Conservation (phyloP, 148 eudicot species). For the Pharnaceum exiguum region DNA sequence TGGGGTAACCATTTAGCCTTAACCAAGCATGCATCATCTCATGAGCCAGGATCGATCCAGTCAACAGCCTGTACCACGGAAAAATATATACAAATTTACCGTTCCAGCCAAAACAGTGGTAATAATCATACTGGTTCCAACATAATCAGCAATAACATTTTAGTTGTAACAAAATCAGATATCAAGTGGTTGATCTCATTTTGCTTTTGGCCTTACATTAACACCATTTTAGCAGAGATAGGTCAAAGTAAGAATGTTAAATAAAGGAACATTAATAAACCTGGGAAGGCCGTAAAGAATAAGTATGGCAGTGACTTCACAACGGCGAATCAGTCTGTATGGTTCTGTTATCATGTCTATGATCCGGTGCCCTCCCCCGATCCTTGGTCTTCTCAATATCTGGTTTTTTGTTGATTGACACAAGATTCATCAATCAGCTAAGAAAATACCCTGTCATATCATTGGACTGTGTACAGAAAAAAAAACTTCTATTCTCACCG, state of each 20-base stretch:
- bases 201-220: too few relatives aligned
- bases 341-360: slow-evolving; percentile 83
- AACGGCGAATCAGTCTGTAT: slow-evolving; percentile 54
- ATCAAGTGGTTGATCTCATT: too few relatives aligned
- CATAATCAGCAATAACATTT: too few relatives aligned
- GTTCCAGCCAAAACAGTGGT: too few relatives aligned
- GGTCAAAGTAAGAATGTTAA: not conserved
- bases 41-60: slow-evolving; percentile 96
- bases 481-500: slow-evolving; percentile 36
- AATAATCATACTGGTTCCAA: too few relatives aligned
- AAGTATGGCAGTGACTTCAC: slow-evolving; percentile 95
- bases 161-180: too few relatives aligned
- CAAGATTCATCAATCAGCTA: not conserved
- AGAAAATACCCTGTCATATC: not conserved
- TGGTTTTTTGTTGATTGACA: slow-evolving; percentile 16
- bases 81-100: too few relatives aligned
- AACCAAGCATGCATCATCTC: slow-evolving; percentile 99
- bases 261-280: slow-evolving; percentile 24
- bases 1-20: slow-evolving; percentile 78
- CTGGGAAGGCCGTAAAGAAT: slow-evolving; percentile 94
- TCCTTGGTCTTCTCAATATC: slow-evolving; percentile 71
- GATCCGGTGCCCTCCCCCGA: slow-evolving; percentile 63
- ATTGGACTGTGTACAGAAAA: not conserved
- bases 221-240: not conserved
- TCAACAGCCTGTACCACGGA: slow-evolving; percentile 56